phyloP scores from a whole-genome alignment of 2,329 filamentous ascomycete species.

The Talaromyces marneffei region DNA sequence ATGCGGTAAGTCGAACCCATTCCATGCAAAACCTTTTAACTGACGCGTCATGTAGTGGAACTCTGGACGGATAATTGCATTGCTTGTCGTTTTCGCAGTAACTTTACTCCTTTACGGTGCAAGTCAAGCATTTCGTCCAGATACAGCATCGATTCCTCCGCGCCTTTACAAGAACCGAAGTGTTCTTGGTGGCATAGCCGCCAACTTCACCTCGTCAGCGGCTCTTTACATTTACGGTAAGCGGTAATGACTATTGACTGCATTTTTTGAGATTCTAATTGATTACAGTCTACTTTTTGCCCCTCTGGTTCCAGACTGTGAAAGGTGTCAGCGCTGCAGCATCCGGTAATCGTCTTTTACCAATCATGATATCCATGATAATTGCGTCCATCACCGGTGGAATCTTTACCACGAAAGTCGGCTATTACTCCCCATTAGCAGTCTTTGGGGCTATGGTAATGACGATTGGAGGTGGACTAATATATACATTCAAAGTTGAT shows the following conservation, averaged over 20 bases:
- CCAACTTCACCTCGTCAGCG: not conserved
- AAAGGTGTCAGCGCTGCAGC: constrained; percentile 20
- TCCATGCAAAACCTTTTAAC: not conserved
- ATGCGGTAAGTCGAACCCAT: not conserved
- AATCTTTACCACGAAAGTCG: not conserved
- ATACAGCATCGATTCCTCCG: not conserved
- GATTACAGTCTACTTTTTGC: constrained; percentile 21
- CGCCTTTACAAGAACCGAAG: not conserved
- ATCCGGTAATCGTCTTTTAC: constrained; percentile 20
- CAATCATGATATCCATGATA: constrained; percentile 18
- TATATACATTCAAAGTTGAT: constrained; percentile 14
- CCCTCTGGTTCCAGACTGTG: constrained; percentile 28
- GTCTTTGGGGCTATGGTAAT: not conserved
- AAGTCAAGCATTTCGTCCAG: not conserved
- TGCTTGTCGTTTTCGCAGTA: not conserved
- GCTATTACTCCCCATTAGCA: not conserved
- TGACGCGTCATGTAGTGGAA: not conserved
- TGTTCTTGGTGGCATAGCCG: not conserved
- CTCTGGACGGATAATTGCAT: not conserved
- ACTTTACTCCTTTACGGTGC: not conserved
- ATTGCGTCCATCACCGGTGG: not conserved
- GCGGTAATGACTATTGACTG: not conserved
- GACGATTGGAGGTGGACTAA: not conserved
- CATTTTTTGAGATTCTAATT: not conserved
- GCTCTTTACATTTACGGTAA: not conserved